Evolutionary conservation across 139 green algal genomes (phyloP), one percentile per base, ranked within the genome.

Genomic region (Picochlorum sp.): DNA sequence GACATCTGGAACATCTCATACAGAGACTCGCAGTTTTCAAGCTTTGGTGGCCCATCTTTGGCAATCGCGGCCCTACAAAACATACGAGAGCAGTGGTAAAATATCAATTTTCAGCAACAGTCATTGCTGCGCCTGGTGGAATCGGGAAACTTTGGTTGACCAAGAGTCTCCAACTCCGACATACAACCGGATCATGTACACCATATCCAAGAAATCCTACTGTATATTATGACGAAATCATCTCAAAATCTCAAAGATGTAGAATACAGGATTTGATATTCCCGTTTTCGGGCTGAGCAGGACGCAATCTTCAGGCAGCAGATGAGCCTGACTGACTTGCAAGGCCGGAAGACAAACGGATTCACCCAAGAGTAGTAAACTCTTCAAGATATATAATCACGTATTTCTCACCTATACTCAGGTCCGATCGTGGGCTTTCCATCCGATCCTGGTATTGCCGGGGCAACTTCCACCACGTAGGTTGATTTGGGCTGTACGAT

Each of bases 1-100:
- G 61, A 72, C 22, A 57, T 43, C 35, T 75, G 59, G 57, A 94
- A 91, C 45, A 81, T 43, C 52, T 94, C 86, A 41, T 81, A 85
- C 6, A 95, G 65, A 2, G 86, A 89, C 6, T 31, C 75, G 25
- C 68, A 59, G 3, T 56, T 70, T 26, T 37, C 25, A 7, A 81
- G 40, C 3, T 49, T 64, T 7, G 79, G 77, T 24, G 76, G 81
- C 20, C 67, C 74, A 33, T 89, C 82, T 50, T 85, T 85, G 14
- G 73, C 73, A 26, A 73, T 44, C 3, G 26, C 30, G 16, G 52
- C 37, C 51, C 66, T 73, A 57, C 28, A 55, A 0, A 55, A 20
- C 2, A 35, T 16, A 22, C 12, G 6, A 55, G 10, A 32, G 14
- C 7, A 50, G 18, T 35, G 24, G 24, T 55, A 35, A 18, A 10